Percentiles rank a stretch among this genome's conserved stretches.
phyloP scores from a whole-genome alignment of 1,284 basidiomycete genomes.

The Volvariella surrecta region DNA sequence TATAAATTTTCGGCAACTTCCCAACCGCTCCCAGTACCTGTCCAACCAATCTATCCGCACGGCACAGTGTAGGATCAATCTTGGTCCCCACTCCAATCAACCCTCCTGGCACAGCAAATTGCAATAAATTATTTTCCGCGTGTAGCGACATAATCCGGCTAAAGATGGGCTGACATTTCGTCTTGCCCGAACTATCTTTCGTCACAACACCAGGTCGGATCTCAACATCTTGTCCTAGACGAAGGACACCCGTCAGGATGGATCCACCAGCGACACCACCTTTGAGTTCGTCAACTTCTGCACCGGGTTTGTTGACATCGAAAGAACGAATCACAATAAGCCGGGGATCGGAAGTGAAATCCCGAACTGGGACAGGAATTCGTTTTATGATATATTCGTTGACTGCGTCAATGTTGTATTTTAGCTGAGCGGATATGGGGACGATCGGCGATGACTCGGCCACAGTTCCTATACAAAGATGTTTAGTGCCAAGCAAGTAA shows the following conservation, averaged over 20 bases:
- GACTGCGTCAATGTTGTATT: conserved; percentile 99
- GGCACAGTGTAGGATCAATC: conserved; percentile 94
- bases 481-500: neutral
- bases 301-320: conserved; percentile 98
- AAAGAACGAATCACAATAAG: conserved; percentile 99
- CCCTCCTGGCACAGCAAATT: conserved; percentile 96
- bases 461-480: conserved; percentile 68
- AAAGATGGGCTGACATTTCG: conserved; percentile 91
- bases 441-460: conserved; percentile 97
- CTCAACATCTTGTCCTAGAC: conserved; percentile 91
- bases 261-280: conserved; percentile 98
- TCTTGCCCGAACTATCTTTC: conserved; percentile 87
- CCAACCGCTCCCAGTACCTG: conserved; percentile 95
- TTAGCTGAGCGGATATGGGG: conserved; percentile 96
- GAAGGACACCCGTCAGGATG: conserved; percentile 89
- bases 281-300: conserved; percentile 94
- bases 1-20: conserved; percentile 89
- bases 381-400: conserved; percentile 98
- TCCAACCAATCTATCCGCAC: conserved; percentile 94
- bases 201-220: conserved; percentile 97
- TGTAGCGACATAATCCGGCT: conserved; percentile 86
- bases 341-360: conserved; percentile 87
- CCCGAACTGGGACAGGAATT: conserved; percentile 89
- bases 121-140: conserved; percentile 91
- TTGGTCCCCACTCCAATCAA: conserved; percentile 97